Percentiles rank a stretch among this genome's conserved stretches.
Conservation (phyloP, 345 rosid genomes). For the Theobroma cacao region DNA sequence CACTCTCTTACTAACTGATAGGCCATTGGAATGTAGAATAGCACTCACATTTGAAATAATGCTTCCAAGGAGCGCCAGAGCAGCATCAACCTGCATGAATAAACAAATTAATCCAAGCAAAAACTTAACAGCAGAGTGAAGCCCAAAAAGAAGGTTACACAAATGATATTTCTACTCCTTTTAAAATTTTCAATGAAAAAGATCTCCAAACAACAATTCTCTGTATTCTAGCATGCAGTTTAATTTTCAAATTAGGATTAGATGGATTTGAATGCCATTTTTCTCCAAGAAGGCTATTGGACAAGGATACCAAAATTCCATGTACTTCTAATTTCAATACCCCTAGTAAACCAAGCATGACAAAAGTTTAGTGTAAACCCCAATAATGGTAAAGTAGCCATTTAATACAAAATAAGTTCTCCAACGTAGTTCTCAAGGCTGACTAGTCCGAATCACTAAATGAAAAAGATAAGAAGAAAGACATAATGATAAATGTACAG, state of each 20-base stretch:
- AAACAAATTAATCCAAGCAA: constrained; percentile 14
- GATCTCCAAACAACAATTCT: not conserved
- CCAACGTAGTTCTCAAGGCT: not conserved
- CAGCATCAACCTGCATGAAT: constrained; percentile 75
- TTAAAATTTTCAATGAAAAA: not conserved
- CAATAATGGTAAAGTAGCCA: not conserved
- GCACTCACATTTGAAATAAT: constrained; percentile 63
- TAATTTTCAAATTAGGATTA: not conserved
- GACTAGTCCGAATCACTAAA: not conserved
- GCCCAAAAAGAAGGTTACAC: not conserved
- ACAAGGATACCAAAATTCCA: not conserved
- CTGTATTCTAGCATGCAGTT: not conserved
- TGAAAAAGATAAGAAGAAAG: too few species aligned
- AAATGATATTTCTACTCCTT: not conserved
- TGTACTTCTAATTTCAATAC: not conserved
- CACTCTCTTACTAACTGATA: constrained; percentile 10
- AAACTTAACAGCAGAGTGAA: constrained; percentile 1
- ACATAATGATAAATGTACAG: too few species aligned
- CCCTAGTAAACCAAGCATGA: constrained; percentile 5
- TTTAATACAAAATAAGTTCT: not conserved
- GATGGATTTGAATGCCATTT: not conserved
- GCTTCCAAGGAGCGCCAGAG: constrained; percentile 69
- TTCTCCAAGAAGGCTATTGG: not conserved
- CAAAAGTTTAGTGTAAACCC: not conserved
- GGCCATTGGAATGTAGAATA: not conserved